Evolutionary conservation across 2,329 filamentous ascomycete species (phyloP), one percentile per base, ranked within the genome.

Genomic region (Xylaria sp.): DNA sequence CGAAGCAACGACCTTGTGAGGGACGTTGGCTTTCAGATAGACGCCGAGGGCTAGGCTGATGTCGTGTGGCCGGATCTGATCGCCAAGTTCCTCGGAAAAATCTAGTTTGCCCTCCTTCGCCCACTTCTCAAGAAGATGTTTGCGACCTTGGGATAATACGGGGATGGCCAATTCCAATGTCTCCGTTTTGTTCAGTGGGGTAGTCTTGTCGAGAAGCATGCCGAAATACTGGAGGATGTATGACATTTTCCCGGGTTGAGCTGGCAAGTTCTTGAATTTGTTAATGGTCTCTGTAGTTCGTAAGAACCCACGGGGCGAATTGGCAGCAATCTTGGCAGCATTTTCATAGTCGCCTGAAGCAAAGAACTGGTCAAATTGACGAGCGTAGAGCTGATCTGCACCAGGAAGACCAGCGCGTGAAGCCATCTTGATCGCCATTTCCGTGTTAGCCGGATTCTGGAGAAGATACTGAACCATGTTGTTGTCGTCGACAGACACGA

Each of bases 71-170:
- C 96, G 92, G 60, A 98, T 92, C 76, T 97, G 89, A 80, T 99
- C 97, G 84, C 96, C 96, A 59, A 99, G 89, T 81, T 98, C 93
- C 84, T 99, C 96, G 0, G 96, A 98, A 83, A 92, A 94, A 80
- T 97, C 93, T 52, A 99, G 88, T 86, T 99, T 99, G 82, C 94
- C 92, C 83, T 98, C 96, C 78, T 92, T 92, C 81, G 98, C 88
- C 97, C 97, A 99, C 83, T 99, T 99, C 83, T 98, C 96, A 34
- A 99, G 88, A 31, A 99, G 85, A 78, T 98, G 94, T 84, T 98
- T 98, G 73, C 96, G 90, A 81, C 94, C 96, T 82, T 99, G 96
- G 66, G 92, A 90, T 67, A 99, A 87, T 23, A 99, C 96, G 23
- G 96, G 96, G 74, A 94, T 90, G 10, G 96, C 94, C 70, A 99